These are phyloP conservation scores for Lentinula detonsa DNA, from an alignment of 768 basidiomycete genomes.

Conservation along the genomic window DNA sequence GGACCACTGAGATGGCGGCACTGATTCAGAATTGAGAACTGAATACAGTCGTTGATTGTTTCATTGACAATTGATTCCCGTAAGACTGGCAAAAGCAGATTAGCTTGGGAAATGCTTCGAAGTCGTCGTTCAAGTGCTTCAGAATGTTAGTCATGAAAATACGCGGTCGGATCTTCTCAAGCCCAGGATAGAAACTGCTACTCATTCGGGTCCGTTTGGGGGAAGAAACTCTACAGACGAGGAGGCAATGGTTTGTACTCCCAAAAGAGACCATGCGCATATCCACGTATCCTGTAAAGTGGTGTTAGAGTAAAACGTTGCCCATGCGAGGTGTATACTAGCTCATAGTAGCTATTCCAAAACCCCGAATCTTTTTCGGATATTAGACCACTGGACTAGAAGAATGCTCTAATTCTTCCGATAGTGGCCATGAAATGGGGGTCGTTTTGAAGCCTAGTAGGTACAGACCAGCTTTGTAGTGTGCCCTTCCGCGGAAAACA, in stretches of 20 bases:
- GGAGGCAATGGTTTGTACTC: not conserved
- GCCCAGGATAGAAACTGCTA: not conserved
- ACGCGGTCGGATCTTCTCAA: not conserved
- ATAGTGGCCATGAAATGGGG: not conserved
- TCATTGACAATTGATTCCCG: not conserved
- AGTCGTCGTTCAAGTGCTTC: not conserved
- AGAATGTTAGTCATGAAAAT: not conserved
- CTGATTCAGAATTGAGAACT: not conserved
- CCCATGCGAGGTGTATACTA: not conserved
- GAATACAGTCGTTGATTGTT: not conserved
- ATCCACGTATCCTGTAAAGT: not conserved
- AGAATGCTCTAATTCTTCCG: not conserved
- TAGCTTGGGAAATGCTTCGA: not conserved
- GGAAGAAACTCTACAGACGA: not conserved
- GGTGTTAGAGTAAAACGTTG: not conserved
- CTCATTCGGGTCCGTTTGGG: not conserved
- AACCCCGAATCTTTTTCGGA: not conserved
- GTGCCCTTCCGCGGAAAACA: not conserved
- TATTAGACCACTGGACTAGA: not conserved
- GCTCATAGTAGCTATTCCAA: not conserved
- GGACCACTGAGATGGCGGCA: not conserved
- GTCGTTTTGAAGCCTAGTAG: not conserved
- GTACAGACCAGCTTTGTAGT: not conserved
- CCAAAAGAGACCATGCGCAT: not conserved
- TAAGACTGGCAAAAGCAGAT: not conserved